Evolutionary conservation across 2,329 filamentous ascomycete genomes (phyloP), one percentile per base, ranked within the genome.

Genomic region (Colletotrichum liriopes): DNA sequence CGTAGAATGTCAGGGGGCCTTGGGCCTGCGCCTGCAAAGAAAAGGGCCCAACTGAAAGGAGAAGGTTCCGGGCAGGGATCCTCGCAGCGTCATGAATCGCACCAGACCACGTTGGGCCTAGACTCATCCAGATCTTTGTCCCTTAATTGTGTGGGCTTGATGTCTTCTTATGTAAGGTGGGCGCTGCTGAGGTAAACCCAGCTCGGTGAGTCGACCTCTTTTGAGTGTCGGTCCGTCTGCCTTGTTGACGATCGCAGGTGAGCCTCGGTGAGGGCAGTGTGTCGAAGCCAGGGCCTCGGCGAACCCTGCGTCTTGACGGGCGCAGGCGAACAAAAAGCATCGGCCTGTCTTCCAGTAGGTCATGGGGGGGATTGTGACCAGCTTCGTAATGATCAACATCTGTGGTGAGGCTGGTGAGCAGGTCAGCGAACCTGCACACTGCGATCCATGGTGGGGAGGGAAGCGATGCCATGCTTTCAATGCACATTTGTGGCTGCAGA

Each of bases 61-160:
- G 65, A 69, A 55, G 59, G 65, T 55, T 72, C 65, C 43, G 59
- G 65, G 49, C 70, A 69, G 65, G 70, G 70, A 49, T 61, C 14
- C 9, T 35, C 7, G 55, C 47, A n/a, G 47, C 56, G 47, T 72
- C 65, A 47, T 20, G 54, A 65, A 65, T 70, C 47, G 66, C 59
- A 59, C 70, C 60, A 72, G 29, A 60, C 70, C 60, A 2, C 41
- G 20, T 70, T 70, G 23, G 65, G 65, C 6, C 41, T 70, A 72
- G 70, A 32, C 41, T 43, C 54, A 55, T 70, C 70, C 66, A 65
- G 70, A 64, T 69, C 69, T 72, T 29, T 51, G 58, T 72, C 70
- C 70, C 70, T 72, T 70, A 65, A 72, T 72, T 52, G 37, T 59
- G 52, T 32, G n/a, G 65, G 18, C 35, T 71, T 54, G 35, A 47